These are phyloP conservation scores for Amniculicola lignicola DNA, from an alignment of 495 filamentous ascomycete genomes.

Conservation along the genomic window DNA sequence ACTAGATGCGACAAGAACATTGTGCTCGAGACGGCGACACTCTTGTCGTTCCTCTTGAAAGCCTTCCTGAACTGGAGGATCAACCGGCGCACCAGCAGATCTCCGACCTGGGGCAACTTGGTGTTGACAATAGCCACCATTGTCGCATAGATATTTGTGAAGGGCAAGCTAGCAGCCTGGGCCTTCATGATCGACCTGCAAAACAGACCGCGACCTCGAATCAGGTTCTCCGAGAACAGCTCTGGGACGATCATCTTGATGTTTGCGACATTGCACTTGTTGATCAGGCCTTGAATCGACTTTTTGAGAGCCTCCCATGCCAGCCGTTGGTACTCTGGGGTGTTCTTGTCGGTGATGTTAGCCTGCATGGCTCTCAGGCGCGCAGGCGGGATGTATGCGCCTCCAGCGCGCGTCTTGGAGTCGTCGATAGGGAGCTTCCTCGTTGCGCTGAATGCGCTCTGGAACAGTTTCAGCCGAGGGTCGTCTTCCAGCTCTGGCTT, in stretches of 20 bases:
- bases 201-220: conserved; percentile 87
- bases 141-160: conserved; percentile 90
- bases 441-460: conserved; percentile 27
- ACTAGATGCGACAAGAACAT: conserved; percentile 93
- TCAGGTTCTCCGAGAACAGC: conserved; percentile 88
- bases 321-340: conserved; percentile 98
- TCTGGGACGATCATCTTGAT: conserved; percentile 97
- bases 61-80: conserved; percentile 92
- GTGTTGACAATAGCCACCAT: conserved; percentile 97
- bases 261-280: conserved; percentile 96
- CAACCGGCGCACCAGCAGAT: conserved; percentile 80
- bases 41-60: conserved; percentile 95
- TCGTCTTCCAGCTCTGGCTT: conserved; percentile 12
- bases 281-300: conserved; percentile 96
- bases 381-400: conserved; percentile 93
- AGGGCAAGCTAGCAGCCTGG: conserved; percentile 92
- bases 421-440: conserved; percentile 33
- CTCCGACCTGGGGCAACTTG: conserved; percentile 90
- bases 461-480: conserved; percentile 27
- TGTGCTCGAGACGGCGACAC: conserved; percentile 83
- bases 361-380: conserved; percentile 87
- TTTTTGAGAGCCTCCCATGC: conserved; percentile 99
- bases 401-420: conserved; percentile 79
- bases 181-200: conserved; percentile 97
- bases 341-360: conserved; percentile 92